phyloP scores from a whole-genome alignment of 805 yeast genomes.

The Lipomyces mesembrius region DNA sequence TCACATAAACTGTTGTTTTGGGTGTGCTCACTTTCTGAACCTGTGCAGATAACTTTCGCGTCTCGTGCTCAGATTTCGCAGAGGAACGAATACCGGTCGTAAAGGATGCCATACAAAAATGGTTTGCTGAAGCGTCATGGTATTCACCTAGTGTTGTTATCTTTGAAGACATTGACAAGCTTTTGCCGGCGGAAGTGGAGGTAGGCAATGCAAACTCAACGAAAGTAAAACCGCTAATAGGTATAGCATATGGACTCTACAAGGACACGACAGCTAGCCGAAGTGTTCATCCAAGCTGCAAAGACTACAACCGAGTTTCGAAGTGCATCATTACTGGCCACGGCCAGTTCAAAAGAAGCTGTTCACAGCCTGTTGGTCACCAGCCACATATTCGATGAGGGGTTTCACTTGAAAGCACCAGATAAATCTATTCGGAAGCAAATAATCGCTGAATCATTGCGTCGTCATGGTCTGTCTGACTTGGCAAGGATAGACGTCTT shows the following conservation, averaged over 20 bases:
- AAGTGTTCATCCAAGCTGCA: conserved; percentile 57
- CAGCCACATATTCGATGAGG: conserved; percentile 72
- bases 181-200: conserved; percentile 66
- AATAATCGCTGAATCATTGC: conserved; percentile 52
- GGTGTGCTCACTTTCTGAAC: neutral
- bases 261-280: conserved; percentile 67
- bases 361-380: conserved; percentile 65
- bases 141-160: conserved; percentile 74
- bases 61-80: conserved; percentile 60
- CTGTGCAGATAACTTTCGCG: conserved; percentile 47
- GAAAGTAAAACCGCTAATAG: neutral
- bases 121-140: conserved; percentile 67
- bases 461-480: conserved; percentile 14
- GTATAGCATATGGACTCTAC: conserved; percentile 60
- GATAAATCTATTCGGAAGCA: conserved; percentile 61
- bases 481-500: conserved; percentile 47
- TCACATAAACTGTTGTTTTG: neutral
- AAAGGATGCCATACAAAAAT: conserved; percentile 52
- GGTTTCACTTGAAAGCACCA: conserved; percentile 67
- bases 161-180: conserved; percentile 75
- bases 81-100: conserved; percentile 58
- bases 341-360: conserved; percentile 67
- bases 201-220: neutral
- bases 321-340: conserved; percentile 61
- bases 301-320: conserved; percentile 49